phyloP scores from a whole-genome alignment of 768 basidiomycete genomes.

The Macrolepiota albuminosa region DNA sequence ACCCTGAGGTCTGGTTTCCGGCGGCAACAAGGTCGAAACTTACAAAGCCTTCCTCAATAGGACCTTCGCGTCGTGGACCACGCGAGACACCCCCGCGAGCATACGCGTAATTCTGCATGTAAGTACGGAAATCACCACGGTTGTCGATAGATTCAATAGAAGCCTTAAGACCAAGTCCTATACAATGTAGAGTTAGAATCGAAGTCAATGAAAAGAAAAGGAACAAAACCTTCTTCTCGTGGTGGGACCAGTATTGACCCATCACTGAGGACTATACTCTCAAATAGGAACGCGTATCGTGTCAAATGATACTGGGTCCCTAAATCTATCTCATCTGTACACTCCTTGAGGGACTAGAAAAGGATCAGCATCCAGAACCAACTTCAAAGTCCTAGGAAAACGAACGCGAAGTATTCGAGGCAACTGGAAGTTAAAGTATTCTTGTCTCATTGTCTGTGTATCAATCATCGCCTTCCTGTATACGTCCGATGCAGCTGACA shows the following conservation, averaged over 20 bases:
- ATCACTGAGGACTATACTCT: conserved; percentile 85
- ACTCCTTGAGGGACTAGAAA: conserved; percentile 82
- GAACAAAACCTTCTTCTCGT: conserved; percentile 54
- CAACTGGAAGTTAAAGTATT: conserved; percentile 96
- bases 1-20: conserved; percentile 1
- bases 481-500: conserved; percentile 82
- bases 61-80: conserved; percentile 86
- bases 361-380: neutral
- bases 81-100: conserved; percentile 64
- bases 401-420: conserved; percentile 89
- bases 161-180: conserved; percentile 73
- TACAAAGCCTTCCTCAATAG: conserved; percentile 90
- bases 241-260: conserved; percentile 80
- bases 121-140: conserved; percentile 89
- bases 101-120: conserved; percentile 97
- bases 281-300: conserved; percentile 91
- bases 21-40: conserved; percentile 28
- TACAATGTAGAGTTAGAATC: conserved; percentile 1
- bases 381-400: conserved; percentile 14
- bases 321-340: conserved; percentile 92
- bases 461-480: conserved; percentile 90
- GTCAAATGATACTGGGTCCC: conserved; percentile 98
- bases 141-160: conserved; percentile 92
- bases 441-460: conserved; percentile 87
- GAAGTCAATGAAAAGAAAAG: neutral